A percentile compares a stretch with the other conserved stretches of the same genome.
Conservation (phyloP, 2,329 filamentous ascomycete genomes). For the Penicillium oxalicum region DNA sequence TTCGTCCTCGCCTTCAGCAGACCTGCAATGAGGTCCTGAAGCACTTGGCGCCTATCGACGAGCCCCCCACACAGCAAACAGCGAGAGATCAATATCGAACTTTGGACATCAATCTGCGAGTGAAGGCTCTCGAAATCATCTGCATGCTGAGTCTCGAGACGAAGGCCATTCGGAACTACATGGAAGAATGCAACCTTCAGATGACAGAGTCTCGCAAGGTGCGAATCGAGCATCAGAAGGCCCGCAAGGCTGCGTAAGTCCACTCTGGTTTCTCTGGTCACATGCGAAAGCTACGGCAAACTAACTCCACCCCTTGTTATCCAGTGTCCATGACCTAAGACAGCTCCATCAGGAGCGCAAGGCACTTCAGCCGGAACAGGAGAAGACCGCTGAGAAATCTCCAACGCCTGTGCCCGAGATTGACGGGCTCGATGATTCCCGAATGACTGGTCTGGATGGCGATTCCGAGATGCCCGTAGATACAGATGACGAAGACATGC, state of each 20-base stretch:
- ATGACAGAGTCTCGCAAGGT: slow-evolving; percentile 95
- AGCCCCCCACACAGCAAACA: slow-evolving; percentile 68
- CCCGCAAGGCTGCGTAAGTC: slow-evolving; percentile 58
- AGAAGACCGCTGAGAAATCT: slow-evolving; percentile 31
- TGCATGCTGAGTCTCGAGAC: slow-evolving; percentile 82
- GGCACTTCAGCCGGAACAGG: slow-evolving; percentile 41
- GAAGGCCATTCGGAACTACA: slow-evolving; percentile 75
- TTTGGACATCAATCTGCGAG: slow-evolving; percentile 76
- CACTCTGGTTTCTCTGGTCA: neutral
- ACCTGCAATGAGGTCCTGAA: slow-evolving; percentile 72
- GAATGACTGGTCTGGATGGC: slow-evolving; percentile 50
- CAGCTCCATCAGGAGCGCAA: slow-evolving; percentile 44
- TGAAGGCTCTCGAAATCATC: slow-evolving; percentile 75
- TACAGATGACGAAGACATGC: slow-evolving; percentile 62
- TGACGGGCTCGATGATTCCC: slow-evolving; percentile 35
- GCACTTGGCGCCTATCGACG: slow-evolving; percentile 71
- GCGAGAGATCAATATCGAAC: slow-evolving; percentile 65
- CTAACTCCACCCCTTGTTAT: slow-evolving; percentile 7
- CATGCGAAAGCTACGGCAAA: slow-evolving; percentile 1
- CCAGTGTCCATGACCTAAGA: slow-evolving; percentile 42
- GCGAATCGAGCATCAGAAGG: slow-evolving; percentile 86
- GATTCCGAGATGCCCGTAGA: slow-evolving; percentile 59
- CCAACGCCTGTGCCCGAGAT: slow-evolving; percentile 40
- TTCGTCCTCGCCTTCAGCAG: slow-evolving; percentile 62
- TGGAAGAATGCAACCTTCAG: slow-evolving; percentile 85